Evolutionary conservation across 1,284 basidiomycete genomes (phyloP), one percentile per base, ranked within the genome.

Genomic region (Ustilago shanxiensis): DNA sequence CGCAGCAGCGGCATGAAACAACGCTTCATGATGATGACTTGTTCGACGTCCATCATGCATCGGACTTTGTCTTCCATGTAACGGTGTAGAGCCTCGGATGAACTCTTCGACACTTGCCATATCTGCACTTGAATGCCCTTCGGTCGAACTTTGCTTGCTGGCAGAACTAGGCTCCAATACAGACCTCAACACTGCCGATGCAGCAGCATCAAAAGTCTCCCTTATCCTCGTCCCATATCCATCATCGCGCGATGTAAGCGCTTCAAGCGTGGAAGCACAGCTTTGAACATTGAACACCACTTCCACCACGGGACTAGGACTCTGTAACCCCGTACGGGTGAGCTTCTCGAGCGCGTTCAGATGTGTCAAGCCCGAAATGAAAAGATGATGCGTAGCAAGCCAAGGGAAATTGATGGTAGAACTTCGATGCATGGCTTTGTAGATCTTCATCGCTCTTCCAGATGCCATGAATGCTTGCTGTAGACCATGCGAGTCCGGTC

Each of bases 271-370:
- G n/a, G 68, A 71, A 10, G 76, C 68, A 31, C 76, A 78, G n/a
- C 65, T 69, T 51, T 78, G 76, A 39, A 78, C 72, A 33, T 74
- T 73, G 56, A 74, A 72, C 14, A 78, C 63, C 22, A 78, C 72
- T 49, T 78, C 76, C 10, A 74, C 67, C 3, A 78, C 60, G 5
- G 71, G 72, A 33, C 60, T 70, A 1, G 67, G 68, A 47, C 56
- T 59, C 22, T 54, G 29, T 6, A 63, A 14, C 13, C 67, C 76
- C 1, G 61, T 66, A 16, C 68, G 24, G 1, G 65, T 66, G 26
- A 78, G 55, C 67, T 73, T 72, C 47, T 78, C 68, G 22, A 78
- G 33, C 51, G 76, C 72, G 33, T 78, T 73, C 39, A 78, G 59
- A 61, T 71, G 72, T 24, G 76, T 78, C 20, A 78, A 35, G 5